Conservation (phyloP, 371 early-diverging fungal genomes). For the Choanephora cucurbitarum region DNA sequence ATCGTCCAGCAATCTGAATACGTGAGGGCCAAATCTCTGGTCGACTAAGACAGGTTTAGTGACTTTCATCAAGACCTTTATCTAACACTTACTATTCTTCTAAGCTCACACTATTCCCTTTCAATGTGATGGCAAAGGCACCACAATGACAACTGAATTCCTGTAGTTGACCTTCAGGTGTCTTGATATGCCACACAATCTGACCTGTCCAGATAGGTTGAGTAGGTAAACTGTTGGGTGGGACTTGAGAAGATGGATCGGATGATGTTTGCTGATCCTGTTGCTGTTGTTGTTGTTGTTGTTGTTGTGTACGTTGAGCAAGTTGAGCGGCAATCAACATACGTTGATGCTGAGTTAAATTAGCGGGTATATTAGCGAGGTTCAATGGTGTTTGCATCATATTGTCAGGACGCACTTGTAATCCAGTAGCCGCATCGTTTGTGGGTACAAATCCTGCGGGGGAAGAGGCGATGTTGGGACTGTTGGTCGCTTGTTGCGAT, state of each 20-base stretch:
- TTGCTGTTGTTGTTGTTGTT: constrained; percentile 16
- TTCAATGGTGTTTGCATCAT: constrained; percentile 17
- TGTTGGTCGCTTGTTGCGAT: constrained; percentile 1
- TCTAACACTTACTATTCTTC: constrained; percentile 58
- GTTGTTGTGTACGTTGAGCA: constrained; percentile 24
- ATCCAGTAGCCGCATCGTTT: not conserved
- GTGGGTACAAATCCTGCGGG: constrained; percentile 10
- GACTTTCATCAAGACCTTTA: not conserved
- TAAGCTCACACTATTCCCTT: constrained; percentile 36
- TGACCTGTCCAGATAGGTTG: constrained; percentile 61
- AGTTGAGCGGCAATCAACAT: constrained; percentile 28
- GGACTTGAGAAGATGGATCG: constrained; percentile 27
- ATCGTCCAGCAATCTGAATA: constrained; percentile 50
- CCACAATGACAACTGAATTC: constrained; percentile 51
- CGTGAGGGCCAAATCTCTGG: constrained; percentile 57
- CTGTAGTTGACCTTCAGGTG: constrained; percentile 38
- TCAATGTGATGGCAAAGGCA: constrained; percentile 47
- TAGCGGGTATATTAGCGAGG: constrained; percentile 21
- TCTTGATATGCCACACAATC: constrained; percentile 58
- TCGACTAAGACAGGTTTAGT: too few species aligned
- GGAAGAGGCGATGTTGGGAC: constrained; percentile 2
- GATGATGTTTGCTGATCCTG: constrained; percentile 22
- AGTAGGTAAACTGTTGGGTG: constrained; percentile 22
- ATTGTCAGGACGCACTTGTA: constrained; percentile 7
- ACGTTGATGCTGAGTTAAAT: constrained; percentile 27